Evolutionary conservation across 2,329 filamentous ascomycete genomes (phyloP), one percentile per base, ranked within the genome.

Genomic region (Monosporascus sp.): DNA sequence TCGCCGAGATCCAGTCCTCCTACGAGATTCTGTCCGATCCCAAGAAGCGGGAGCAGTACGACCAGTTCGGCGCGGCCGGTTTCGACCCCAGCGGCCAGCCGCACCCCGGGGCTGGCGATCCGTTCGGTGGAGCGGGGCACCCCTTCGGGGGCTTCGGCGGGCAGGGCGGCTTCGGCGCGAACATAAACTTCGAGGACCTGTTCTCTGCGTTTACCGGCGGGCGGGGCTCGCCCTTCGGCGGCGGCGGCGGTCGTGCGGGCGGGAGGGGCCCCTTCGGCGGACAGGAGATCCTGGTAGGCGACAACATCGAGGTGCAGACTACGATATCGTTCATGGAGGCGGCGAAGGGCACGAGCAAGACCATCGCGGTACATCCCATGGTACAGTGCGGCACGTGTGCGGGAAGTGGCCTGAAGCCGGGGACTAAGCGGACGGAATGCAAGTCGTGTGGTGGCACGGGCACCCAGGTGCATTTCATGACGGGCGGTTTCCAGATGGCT

Each of bases 301-400:
- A 97, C 59, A 91, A 96, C 69, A 96, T 99, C 64, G 93, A 97
- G 70, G 88, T 97, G 24, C 91, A 96, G 72, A 86, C 90, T 49
- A 94, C 84, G 68, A 93, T 99, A 62, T 91, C 88, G 0, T 99
- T 99, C 71, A 89, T 94, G 85, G 94, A 99, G 68, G 91, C 94
- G 7, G 94, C 94, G 9, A 96, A 95, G 72, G 94, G 94, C 37
- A 87, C 88, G 7, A 86, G 78, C 65, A 95, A 96, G 73, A 88
- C 91, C n/a, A 89, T 99, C 54, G 84, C 80, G 60, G 89, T 97
- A 61, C 90, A 87, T 8, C 93, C 94, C 1, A 74, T 95, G 62
- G 84, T 87, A 20, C 78, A 87, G 56, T 99, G 94, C 67, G 84
- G 84, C 60, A 91, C 90, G 14, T 99, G 94, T 67, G 77, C 79